Conservation (phyloP, 2,329 filamentous ascomycete species). For the Sphaerulina populicola region DNA sequence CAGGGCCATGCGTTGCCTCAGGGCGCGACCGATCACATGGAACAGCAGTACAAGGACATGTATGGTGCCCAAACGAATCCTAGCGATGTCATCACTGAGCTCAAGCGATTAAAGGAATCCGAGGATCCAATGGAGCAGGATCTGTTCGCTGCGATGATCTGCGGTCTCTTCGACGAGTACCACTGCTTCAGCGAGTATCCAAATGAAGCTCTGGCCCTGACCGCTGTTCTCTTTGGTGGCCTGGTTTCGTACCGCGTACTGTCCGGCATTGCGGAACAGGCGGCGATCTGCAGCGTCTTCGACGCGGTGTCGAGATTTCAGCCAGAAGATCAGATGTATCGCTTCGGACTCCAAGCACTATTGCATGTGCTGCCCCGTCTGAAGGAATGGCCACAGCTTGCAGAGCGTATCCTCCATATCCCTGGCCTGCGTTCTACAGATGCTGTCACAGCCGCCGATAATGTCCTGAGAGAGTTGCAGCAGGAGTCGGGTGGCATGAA, state of each 20-base stretch:
- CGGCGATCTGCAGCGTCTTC: conserved; percentile 95
- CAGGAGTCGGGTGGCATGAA: conserved; percentile 25
- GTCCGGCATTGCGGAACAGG: conserved; percentile 79
- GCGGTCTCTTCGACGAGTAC: conserved; percentile 95
- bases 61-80: conserved; percentile 86
- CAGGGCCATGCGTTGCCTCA: conserved; percentile 71
- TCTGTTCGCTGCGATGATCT: conserved; percentile 96
- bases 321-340: conserved; percentile 87
- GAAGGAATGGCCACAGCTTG: conserved; percentile 92
- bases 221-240: conserved; percentile 89
- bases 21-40: conserved; percentile 82
- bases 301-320: conserved; percentile 83
- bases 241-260: conserved; percentile 82
- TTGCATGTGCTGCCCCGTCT: conserved; percentile 79
- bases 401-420: conserved; percentile 73
- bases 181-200: conserved; percentile 92
- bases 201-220: conserved; percentile 88
- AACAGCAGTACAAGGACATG: conserved; percentile 96
- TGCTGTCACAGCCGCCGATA: conserved; percentile 26
- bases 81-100: conserved; percentile 71
- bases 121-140: conserved; percentile 79
- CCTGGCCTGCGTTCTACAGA: conserved; percentile 76
- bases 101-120: conserved; percentile 83
- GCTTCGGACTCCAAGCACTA: conserved; percentile 90
- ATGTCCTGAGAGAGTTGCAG: conserved; percentile 27